Evolutionary conservation across 2,329 filamentous ascomycete genomes (phyloP), one percentile per base, ranked within the genome.

Genomic region (Exophiala aquamarina): DNA sequence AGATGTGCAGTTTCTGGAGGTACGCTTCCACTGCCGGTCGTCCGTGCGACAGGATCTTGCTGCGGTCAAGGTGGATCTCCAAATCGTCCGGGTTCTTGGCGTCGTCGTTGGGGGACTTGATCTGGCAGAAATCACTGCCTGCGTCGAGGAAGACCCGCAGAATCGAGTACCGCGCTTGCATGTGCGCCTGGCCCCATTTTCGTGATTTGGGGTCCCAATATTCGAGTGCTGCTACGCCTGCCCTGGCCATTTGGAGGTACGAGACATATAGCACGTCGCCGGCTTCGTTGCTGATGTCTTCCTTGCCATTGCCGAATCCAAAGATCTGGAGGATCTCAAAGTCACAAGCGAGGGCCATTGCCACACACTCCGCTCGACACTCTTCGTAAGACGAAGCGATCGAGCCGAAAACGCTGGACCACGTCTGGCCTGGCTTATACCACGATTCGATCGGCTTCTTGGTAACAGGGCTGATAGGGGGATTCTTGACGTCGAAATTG

Each of bases 361-460:
- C 92, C 9, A 96, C 91, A 60, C 90, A 87, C 66, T 97, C 92
- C 3, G 92, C 92, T 45, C 92, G 84, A 66, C 92, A 97, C 69
- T 97, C 92, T 69, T 97, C 92, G 62, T 95, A 96, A 13, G 85
- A 88, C 3, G 86, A 89, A 29, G 91, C 89, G 55, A 94, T 82
- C 51, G 87, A 82, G 19, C 91, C 90, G 63, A 97, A 97, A 0
- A 95, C 89, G 4, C 85, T 89, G 46, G 89, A 87, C 91, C 91
- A 97, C 0, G 92, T 97, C 69, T 96, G 89, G 2, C 90, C 90
- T 2, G 89, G 89, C 69, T 93, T 95, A 74, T 97, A 97, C 84
- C 87, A 96, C 1, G 86, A 89, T 2, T 79, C 81, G 38, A 96
- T 76, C 1, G 87, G 87, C 67, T 92, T 85, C 51, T 81, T 77